Conservation (phyloP, 306 rosid genomes). For the Gastrolobium villosum region DNA sequence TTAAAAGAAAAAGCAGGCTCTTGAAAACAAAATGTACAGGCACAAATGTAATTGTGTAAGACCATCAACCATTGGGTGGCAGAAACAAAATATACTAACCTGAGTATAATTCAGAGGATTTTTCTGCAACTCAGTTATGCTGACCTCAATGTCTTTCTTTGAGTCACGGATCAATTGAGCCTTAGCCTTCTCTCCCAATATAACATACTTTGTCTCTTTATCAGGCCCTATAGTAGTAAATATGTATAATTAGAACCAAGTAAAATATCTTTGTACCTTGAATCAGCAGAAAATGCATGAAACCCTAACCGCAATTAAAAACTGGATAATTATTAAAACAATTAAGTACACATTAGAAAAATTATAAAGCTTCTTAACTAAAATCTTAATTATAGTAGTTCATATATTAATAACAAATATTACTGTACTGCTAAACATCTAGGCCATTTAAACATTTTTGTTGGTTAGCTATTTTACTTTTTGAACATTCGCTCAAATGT, state of each 20-base stretch:
- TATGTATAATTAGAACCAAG: background rate
- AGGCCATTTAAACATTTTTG: background rate
- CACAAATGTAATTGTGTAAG: background rate
- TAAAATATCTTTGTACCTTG: background rate
- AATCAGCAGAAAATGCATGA: background rate
- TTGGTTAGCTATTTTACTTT: background rate
- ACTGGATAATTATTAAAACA: background rate
- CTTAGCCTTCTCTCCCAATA: slow-evolving; percentile 97
- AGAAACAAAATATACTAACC: slow-evolving; percentile 57
- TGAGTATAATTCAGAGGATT: slow-evolving; percentile 88
- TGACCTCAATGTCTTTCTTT: slow-evolving; percentile 69
- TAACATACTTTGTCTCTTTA: slow-evolving; percentile 76
- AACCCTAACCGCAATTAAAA: background rate
- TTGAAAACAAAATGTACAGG: background rate
- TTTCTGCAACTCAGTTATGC: slow-evolving; percentile 88
- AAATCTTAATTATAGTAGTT: background rate
- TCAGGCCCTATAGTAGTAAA: slow-evolving; percentile 73
- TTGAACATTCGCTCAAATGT: background rate
- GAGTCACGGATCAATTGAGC: slow-evolving; percentile 94
- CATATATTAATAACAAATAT: background rate
- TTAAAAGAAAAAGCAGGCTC: background rate
- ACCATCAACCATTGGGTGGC: background rate
- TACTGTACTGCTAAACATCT: background rate
- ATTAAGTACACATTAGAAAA: background rate
- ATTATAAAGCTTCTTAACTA: background rate